Percentiles rank a stretch among this genome's conserved stretches.
Conservation (phyloP, 257 asterid species). For the Ballota nigra region DNA sequence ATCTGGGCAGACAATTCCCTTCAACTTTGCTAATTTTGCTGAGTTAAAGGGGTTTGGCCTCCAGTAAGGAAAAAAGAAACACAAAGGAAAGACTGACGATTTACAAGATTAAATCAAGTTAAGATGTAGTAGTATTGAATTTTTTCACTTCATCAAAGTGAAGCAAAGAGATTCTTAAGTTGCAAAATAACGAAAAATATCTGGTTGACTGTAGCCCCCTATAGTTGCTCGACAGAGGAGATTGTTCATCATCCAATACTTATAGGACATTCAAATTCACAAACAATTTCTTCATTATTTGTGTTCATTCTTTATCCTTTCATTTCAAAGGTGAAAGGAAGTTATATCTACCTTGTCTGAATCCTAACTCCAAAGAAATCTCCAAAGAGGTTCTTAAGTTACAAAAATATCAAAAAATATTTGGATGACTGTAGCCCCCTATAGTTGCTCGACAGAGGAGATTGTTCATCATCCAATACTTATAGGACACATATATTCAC, state of each 20-base stretch:
- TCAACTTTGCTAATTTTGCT: neutral
- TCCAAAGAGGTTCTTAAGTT: neutral
- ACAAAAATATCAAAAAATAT: slow-evolving; percentile 20
- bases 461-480: slow-evolving; percentile 44
- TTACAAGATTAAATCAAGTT: no score
- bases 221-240: slow-evolving; percentile 40
- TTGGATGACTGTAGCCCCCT: slow-evolving; percentile 55
- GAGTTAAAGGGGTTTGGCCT: neutral
- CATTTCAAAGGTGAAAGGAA: neutral
- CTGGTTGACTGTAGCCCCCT: slow-evolving; percentile 56
- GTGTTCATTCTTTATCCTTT: slow-evolving; percentile 33
- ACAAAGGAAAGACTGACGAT: no score
- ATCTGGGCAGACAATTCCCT: neutral
- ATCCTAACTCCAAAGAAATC: neutral
- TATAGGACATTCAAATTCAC: slow-evolving; percentile 44
- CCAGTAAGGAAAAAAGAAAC: no score
- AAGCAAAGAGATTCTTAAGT: neutral
- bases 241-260: slow-evolving; percentile 44
- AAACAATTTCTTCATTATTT: slow-evolving; percentile 34
- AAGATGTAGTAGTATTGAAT: neutral
- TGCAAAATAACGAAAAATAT: slow-evolving; percentile 18
- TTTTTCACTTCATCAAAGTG: no score
- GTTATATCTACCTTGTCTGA: neutral
- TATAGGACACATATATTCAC: slow-evolving; percentile 43
- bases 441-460: slow-evolving; percentile 40